Evolutionary conservation across 192 early-diverging fungal genomes (phyloP).

Genomic region (Entomortierella beljakovae): DNA sequence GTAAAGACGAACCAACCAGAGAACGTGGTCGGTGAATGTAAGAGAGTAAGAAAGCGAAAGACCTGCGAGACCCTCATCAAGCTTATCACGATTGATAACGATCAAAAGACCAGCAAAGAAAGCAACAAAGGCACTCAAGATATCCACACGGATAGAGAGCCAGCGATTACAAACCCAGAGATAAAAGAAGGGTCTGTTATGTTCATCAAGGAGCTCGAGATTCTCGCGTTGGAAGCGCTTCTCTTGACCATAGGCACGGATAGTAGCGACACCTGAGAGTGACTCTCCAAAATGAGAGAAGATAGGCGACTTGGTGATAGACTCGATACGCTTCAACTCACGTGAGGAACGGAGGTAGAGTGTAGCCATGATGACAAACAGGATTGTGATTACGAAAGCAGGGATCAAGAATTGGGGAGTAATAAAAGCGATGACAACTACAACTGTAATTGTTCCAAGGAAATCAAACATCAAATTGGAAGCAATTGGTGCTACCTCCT

Average conservation of each 20-base stretch:
- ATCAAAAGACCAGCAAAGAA: slow-evolving; percentile 77
- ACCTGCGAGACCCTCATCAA: slow-evolving; percentile 85
- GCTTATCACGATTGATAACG: slow-evolving; percentile 53
- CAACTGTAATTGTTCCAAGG: slow-evolving; percentile 39
- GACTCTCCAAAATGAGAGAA: slow-evolving; percentile 88
- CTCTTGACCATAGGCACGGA: slow-evolving; percentile 83
- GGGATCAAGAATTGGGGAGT: slow-evolving; percentile 56
- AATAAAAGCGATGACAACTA: slow-evolving; percentile 48
- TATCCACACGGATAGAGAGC: slow-evolving; percentile 82
- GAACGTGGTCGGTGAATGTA: slow-evolving; percentile 80
- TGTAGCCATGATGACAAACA: slow-evolving; percentile 71
- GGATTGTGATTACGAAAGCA: slow-evolving; percentile 51
- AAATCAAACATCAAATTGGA: slow-evolving; percentile 65
- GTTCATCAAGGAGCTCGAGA: slow-evolving; percentile 68
- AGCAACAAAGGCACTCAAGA: slow-evolving; percentile 75
- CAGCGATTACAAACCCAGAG: slow-evolving; percentile 85
- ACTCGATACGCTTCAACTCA: slow-evolving; percentile 90
- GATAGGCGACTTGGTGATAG: slow-evolving; percentile 57
- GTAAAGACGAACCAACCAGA: slow-evolving; percentile 83
- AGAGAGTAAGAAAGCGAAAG: slow-evolving; percentile 86
- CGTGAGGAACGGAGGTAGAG: slow-evolving; percentile 82
- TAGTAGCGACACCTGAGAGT: slow-evolving; percentile 78
- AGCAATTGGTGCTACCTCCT: slow-evolving; percentile 60
- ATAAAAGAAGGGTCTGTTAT: slow-evolving; percentile 83
- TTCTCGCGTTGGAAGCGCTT: slow-evolving; percentile 73